These are phyloP conservation scores for Micractinium conductrix DNA, from an alignment of 139 green algal species.

Conservation along the genomic window DNA sequence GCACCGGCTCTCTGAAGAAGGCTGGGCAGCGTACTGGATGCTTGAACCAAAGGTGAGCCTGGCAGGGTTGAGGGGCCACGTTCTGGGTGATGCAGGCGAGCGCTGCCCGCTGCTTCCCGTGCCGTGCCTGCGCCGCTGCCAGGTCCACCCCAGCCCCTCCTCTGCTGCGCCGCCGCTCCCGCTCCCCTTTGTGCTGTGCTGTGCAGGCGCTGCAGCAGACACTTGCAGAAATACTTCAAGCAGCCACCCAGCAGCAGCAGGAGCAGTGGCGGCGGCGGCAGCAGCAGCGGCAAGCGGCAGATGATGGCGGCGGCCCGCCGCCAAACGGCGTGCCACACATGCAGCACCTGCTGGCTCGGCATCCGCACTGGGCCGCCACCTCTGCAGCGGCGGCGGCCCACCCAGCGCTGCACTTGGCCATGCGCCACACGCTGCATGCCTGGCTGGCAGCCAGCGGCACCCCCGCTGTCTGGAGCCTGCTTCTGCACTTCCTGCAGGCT, in stretches of 20 bases:
- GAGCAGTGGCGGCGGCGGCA: neutral
- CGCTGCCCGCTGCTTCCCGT: too few relatives aligned
- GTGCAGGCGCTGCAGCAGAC: constrained; percentile 30
- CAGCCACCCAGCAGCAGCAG: neutral
- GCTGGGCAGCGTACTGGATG: constrained; percentile 20
- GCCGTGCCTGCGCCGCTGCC: too few relatives aligned
- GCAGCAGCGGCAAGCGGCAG: neutral
- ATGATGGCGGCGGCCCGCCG: too few relatives aligned
- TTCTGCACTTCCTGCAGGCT: constrained; percentile 12
- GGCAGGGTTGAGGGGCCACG: too few relatives aligned
- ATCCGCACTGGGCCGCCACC: neutral
- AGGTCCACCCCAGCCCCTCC: neutral
- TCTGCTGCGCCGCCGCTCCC: neutral
- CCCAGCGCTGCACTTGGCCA: constrained; percentile 27
- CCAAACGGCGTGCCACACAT: too few relatives aligned
- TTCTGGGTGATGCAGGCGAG: too few relatives aligned
- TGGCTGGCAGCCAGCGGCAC: constrained; percentile 40
- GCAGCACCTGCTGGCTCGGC: neutral
- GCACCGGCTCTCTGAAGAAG: neutral
- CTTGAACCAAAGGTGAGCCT: constrained; percentile 24
- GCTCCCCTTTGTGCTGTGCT: neutral
- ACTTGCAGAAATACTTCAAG: constrained; percentile 2
- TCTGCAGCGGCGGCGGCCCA: neutral
- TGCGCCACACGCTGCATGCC: constrained; percentile 16
- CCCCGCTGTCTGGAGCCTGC: constrained; percentile 27